Base-by-base conservation (phyloP, 2,329 filamentous ascomycete species). In the Aspergillus brasiliensis region DNA sequence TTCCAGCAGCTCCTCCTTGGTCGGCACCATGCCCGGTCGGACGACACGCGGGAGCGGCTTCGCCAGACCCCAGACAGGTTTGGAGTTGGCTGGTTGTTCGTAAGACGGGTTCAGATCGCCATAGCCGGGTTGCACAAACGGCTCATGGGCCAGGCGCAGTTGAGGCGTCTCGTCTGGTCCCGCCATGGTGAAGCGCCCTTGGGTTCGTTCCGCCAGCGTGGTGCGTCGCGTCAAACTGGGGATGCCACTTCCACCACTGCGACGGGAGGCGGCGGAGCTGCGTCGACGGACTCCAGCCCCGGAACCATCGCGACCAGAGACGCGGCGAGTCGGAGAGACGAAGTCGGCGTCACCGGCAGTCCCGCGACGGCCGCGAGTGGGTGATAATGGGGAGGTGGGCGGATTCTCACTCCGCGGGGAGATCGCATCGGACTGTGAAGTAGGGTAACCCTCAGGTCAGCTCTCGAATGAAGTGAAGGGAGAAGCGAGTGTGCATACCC, bases 21-120 rank as follows among this genome's bases (percentile, higher is more conserved):
- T 78, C 0, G 81, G 81, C 1, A 83, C 77, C 83, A 84, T 85
- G 10, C 82, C 82, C 19, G 80, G 75, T 38, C 83, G 76, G 55
- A 85, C 75, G 0, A 84, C 82, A 62, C 82, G 82, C 31, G 83
- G 83, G 25, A 85, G 67, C 6, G 83, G 82, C 64, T 83, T 82
- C 3, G 81, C 82, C 54, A 85, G 68, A 69, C 81, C 79, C 78
- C 83, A 85, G 49, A 85, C 79, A 1, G 83, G 83, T 57, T 81
- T 79, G 11, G 72, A 65, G 15, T 82, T 80, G 7, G 74, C 71
- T 3, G 82, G 77, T 57, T 84, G 81, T 31, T 83, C 82, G 60
- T 85, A 84, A 28, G 81, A 78, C 2, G 83, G 83, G 54, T 86
- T 85, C 3, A 85, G 73, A 10, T 82, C 75, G 10, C 76, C 74